Base-by-base conservation (phyloP, 768 basidiomycete genomes). In the Tulasnella sp. region DNA sequence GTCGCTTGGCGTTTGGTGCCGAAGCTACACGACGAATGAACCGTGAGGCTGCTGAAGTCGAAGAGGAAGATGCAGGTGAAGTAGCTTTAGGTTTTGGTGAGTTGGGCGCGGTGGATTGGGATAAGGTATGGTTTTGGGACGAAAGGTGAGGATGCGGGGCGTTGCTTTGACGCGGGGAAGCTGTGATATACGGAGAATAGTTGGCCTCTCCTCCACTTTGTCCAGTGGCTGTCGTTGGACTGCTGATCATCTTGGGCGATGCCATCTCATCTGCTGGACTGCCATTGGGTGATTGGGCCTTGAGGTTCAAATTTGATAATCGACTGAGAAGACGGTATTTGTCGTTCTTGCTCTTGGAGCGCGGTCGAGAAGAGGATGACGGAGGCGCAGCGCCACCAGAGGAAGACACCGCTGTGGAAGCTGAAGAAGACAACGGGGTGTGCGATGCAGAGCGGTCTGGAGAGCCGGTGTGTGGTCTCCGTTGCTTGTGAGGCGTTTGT, bases 21-120 rank as follows among this genome's bases (percentile, higher is more conserved):
- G 92, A 96, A 3, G 94, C 92, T 49, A 98, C 95, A 51, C 95
- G 84, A 54, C 95, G 85, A 29, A 98, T 84, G 74, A 97, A 93
- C 34, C 94, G 85, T 50, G 88, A 81, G 8, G 90, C 87, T 4
- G 72, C 69, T 44, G 62, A 63, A 17, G 49, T 27, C 15, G 60
- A 32, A 13, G 63, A 63, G 4, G 38, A 24, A n/a, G 27, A 17
- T 19, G 48, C 5, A 38, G 34, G 34, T 38, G 34, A 7, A 53
- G 47, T 10, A 21, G 51, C 30, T 49, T 51, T 51, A 58, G 45
- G 32, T 27, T 23, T 45, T 15, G 52, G 60, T 43, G 43, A 52
- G 38, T 38, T 45, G 42, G 51, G 34, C 34, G 34, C 30, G 55
- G 55, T 42, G 23, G 55, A 56, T 47, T 59, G 58, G 24, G 58